Conservation (phyloP, 2,329 filamentous ascomycete genomes). For the Monosporascus sp. region DNA sequence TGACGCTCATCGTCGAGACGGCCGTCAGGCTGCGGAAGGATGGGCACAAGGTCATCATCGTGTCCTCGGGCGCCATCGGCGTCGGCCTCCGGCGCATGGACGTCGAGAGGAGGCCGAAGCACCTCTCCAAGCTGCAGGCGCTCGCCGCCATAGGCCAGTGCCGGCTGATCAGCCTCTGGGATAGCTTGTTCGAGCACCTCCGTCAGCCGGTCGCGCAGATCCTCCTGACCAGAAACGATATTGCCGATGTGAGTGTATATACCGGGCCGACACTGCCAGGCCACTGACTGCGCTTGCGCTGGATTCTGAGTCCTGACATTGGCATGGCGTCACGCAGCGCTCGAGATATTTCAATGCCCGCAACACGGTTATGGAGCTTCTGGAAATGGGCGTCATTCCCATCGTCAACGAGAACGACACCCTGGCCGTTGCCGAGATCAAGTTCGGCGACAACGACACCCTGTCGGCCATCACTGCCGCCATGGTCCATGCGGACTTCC, state of each 20-base stretch:
- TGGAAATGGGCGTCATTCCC: conserved; percentile 93
- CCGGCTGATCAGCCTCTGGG: conserved; percentile 91
- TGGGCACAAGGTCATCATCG: conserved; percentile 91
- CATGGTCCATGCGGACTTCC: conserved; percentile 93
- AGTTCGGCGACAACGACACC: conserved; percentile 98
- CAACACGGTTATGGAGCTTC: conserved; percentile 84
- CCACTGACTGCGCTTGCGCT: too few species aligned
- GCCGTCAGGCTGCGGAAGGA: conserved; percentile 80
- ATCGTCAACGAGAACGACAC: conserved; percentile 99
- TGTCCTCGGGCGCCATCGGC: conserved; percentile 94
- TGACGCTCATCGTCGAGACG: conserved; percentile 91
- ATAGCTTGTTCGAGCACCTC: conserved; percentile 82
- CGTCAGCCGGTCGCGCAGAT: conserved; percentile 92
- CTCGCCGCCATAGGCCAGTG: conserved; percentile 95
- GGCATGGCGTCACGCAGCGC: conserved; percentile 44
- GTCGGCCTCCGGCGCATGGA: conserved; percentile 90
- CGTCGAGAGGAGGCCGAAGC: conserved; percentile 79
- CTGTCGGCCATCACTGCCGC: conserved; percentile 92
- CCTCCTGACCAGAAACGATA: conserved; percentile 89
- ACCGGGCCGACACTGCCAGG: too few species aligned
- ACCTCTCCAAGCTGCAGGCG: conserved; percentile 85
- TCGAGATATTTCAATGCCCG: conserved; percentile 95
- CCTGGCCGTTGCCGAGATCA: conserved; percentile 93
- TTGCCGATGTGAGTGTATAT: conserved; percentile 67
- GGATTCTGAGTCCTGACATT: background rate